Conservation (phyloP, 2,329 filamentous ascomycete genomes). For the Byssothecium circinans region DNA sequence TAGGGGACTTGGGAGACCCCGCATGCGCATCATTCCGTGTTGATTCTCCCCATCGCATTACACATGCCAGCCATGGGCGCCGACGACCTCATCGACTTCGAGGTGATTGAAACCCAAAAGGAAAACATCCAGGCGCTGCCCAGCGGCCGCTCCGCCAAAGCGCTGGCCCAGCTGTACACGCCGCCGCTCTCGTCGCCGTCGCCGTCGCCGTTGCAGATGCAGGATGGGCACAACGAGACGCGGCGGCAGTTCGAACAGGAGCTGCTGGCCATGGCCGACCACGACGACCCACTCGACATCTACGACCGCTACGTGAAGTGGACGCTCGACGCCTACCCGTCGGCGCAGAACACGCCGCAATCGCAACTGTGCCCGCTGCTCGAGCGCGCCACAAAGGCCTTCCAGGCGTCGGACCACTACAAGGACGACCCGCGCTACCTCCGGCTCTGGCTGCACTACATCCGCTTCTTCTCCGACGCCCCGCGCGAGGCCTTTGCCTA, state of each 20-base stretch:
- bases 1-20: no score
- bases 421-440: slow-evolving; percentile 94
- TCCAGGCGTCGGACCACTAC: slow-evolving; percentile 83
- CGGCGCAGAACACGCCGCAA: slow-evolving; percentile 85
- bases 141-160: slow-evolving; percentile 83
- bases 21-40: no score
- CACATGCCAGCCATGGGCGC: slow-evolving; percentile 45
- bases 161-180: slow-evolving; percentile 81
- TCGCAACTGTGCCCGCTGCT: slow-evolving; percentile 88
- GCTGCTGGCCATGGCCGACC: slow-evolving; percentile 74
- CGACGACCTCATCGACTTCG: slow-evolving; percentile 65
- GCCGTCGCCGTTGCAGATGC: slow-evolving; percentile 66
- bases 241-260: slow-evolving; percentile 86
- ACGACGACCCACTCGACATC: slow-evolving; percentile 91
- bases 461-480: slow-evolving; percentile 88
- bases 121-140: slow-evolving; percentile 97
- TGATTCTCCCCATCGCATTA: no score
- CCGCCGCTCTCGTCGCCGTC: slow-evolving; percentile 47
- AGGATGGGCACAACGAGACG: slow-evolving; percentile 76
- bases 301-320: slow-evolving; percentile 97
- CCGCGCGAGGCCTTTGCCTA: slow-evolving; percentile 92
- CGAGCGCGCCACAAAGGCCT: slow-evolving; percentile 88
- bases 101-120: slow-evolving; percentile 93
- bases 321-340: slow-evolving; percentile 93
- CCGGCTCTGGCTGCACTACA: slow-evolving; percentile 92